Base-by-base conservation (phyloP, 1,284 basidiomycete genomes). In the Cystobasidium sp. region DNA sequence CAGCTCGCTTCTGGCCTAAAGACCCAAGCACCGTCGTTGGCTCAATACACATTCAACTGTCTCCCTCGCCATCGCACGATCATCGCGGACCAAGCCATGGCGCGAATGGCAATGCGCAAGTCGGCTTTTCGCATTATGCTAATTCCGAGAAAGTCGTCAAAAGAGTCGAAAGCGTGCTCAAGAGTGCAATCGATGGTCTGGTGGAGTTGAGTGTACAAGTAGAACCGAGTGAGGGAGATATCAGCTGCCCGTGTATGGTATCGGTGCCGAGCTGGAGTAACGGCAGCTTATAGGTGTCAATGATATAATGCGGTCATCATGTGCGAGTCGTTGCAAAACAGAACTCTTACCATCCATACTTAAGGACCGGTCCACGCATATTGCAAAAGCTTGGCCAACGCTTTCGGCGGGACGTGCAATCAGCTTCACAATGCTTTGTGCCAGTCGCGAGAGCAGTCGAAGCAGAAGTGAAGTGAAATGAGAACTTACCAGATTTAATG, bases 1-100 rank as follows among this genome's bases (percentile, higher is more conserved):
- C 87, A 1, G 89, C 95, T 0, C 88, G 93, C 18, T 97, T 99
- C 83, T 99, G 97, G 97, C 94, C 95, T 0, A 94, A 97, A 82
- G 96, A 97, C 81, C 88, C 91, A 1, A 87, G 88, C 10, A 89
- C 88, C 58, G 81, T 97, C 44, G 89, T 97, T 78, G 96, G 96
- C 20, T 92, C 92, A 1, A 92, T 99, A 74, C 93, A 93, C 81
- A 87, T 97, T 59, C 91, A 93, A 78, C 85, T 97, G 20, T 84
- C 85, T 10, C 86, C 86, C 0, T 88, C 89, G 0, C 83, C 85
- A 1, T 85, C 87, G 0, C 83, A 86, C 0, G 80, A 84, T 68
- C 89, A 91, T 77, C 86, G 87, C 1, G 51, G 86, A 84, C 5
- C 86, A 85, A 49, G 86, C 86, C 81, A 85, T 85, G 10, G 85